Percentiles rank a stretch among this genome's conserved stretches.
These are phyloP conservation scores for Neurospora tetrasperma DNA, from an alignment of 495 filamentous ascomycete species.

Conservation along the genomic window DNA sequence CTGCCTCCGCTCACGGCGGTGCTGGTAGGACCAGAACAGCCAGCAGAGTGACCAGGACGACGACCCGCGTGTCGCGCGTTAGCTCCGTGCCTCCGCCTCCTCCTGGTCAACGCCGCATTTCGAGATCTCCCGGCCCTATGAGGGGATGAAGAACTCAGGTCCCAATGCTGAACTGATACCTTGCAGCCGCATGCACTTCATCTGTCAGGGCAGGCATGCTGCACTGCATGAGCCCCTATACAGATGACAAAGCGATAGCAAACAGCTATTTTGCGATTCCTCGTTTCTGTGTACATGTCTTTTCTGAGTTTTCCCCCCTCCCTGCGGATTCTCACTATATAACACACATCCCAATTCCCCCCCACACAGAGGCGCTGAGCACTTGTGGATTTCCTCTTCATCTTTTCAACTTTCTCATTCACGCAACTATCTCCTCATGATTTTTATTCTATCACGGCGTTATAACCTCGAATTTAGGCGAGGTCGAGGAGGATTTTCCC, in stretches of 20 bases:
- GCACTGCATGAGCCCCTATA: neutral
- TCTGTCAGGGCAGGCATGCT: neutral
- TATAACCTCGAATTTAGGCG: neutral
- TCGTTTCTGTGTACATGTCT: constrained; percentile 5
- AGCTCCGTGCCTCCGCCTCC: constrained; percentile 9
- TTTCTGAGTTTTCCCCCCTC: neutral
- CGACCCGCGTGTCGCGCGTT: constrained; percentile 21
- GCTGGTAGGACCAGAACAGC: constrained; percentile 10
- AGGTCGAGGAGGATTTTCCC: neutral
- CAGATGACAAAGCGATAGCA: neutral
- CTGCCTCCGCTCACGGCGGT: neutral
- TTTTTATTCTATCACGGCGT: neutral
- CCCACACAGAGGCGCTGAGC: neutral
- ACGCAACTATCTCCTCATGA: neutral
- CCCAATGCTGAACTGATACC: neutral
- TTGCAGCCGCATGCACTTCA: neutral
- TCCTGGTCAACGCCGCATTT: neutral
- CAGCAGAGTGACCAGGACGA: constrained; percentile 22
- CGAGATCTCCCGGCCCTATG: constrained; percentile 10
- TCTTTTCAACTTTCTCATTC: neutral
- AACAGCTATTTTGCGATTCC: neutral
- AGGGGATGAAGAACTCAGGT: constrained; percentile 2
- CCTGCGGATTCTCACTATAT: neutral
- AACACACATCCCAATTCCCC: neutral
- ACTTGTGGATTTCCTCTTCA: neutral